phyloP scores from a whole-genome alignment of 2,329 filamentous ascomycete genomes.

The Ampelomyces quisqualis region DNA sequence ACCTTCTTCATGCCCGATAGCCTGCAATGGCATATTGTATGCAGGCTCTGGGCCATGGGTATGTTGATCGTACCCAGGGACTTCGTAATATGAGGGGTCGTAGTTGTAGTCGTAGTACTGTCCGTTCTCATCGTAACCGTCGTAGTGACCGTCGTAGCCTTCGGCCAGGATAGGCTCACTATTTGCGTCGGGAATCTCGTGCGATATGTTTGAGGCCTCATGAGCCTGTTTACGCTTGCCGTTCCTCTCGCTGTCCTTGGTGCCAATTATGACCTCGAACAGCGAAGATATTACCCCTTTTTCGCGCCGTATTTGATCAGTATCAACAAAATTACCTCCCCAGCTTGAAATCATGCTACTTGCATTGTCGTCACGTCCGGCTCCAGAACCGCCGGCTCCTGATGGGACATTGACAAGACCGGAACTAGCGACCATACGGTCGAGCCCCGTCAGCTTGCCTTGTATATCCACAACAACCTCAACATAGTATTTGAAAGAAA shows the following conservation, averaged over 20 bases:
- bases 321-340: constrained; percentile 77
- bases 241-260: constrained; percentile 67
- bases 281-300: constrained; percentile 87
- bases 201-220: constrained; percentile 16
- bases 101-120: constrained; percentile 39
- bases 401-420: constrained; percentile 53
- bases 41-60: constrained; percentile 51
- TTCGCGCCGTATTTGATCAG: constrained; percentile 78
- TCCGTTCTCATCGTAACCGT: constrained; percentile 35
- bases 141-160: constrained; percentile 30
- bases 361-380: constrained; percentile 40
- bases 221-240: constrained; percentile 45
- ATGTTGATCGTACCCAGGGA: constrained; percentile 30
- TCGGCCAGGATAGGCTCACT: constrained; percentile 15
- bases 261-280: constrained; percentile 86
- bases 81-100: constrained; percentile 34
- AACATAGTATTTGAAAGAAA: constrained; percentile 90
- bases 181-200: constrained; percentile 26
- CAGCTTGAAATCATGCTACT: constrained; percentile 55
- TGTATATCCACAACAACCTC: constrained; percentile 92
- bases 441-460: constrained; percentile 76
- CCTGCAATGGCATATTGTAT: constrained; percentile 54
- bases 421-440: constrained; percentile 61
- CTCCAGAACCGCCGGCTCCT: constrained; percentile 45
- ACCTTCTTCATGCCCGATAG: constrained; percentile 57